Base-by-base conservation (phyloP, 495 filamentous ascomycete genomes). In the Aspergillus taichungensis region DNA sequence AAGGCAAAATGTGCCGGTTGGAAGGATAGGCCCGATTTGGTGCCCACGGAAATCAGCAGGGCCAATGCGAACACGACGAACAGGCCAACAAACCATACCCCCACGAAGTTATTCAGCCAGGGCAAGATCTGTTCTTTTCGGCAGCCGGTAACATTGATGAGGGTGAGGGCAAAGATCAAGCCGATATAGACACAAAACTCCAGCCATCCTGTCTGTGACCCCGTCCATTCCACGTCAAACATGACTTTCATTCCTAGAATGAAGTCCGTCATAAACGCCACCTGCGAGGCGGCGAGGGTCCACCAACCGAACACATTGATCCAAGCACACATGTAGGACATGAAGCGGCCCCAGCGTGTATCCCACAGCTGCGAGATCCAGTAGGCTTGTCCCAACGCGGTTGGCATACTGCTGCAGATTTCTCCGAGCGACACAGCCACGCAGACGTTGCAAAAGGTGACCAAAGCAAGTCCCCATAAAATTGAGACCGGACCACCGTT, bases 1-100 rank as follows among this genome's bases (percentile, higher is more conserved):
- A 81, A 82, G 0, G 77, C 78, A 45, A 75, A 79, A 0, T 59
- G 60, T 4, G 60, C 60, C 3, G 70, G 60, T 45, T 72, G 68
- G 57, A 66, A 73, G 9, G 52, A 40, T 2, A 69, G 55, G 11
- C 57, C 56, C 8, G 48, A 42, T 40, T 64, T 68, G 6, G 53
- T 47, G 18, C 67, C 67, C 13, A 73, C 70, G 7, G 60, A 60
- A 46, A 72, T 69, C n/a, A 73, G 53, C 30, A 73, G 53, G 1
- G 60, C 64, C 3, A 73, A 49, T 5, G 64, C 64, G 13, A 73
- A 49, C 6, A 73, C 55, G 13, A 71, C 43, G 38, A 73, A 73
- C 14, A 73, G 45, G 0, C 60, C 67, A 6, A 54, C 61, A 42
- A 72, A 73, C 60, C 68, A 71, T 18, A 72, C 54, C 6, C 70